phyloP scores from a whole-genome alignment of 441 rosid species.

The Eutrema salsugineum region DNA sequence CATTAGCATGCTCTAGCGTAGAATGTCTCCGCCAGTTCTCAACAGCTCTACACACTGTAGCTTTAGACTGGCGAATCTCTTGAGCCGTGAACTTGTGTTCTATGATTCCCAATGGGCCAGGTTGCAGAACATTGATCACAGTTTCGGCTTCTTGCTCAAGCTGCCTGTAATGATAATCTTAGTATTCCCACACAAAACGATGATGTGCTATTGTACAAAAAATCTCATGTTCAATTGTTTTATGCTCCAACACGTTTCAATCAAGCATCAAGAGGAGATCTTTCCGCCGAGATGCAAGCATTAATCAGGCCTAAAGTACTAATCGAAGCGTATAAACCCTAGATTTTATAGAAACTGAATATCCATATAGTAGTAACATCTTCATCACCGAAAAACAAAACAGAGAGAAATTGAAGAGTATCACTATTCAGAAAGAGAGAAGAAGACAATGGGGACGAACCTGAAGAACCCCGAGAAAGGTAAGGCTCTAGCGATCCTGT shows the following conservation, averaged over 20 bases:
- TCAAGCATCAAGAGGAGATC: not conserved
- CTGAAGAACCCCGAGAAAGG: constrained; percentile 55
- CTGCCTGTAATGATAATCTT: constrained; percentile 40
- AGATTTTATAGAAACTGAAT: not conserved
- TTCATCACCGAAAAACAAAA: not conserved
- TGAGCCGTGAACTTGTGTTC: constrained; percentile 80
- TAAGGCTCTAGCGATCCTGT: constrained; percentile 37
- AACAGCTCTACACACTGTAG: constrained; percentile 56
- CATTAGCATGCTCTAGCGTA: constrained; percentile 41
- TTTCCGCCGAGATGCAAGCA: not conserved
- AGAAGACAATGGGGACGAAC: constrained; percentile 20
- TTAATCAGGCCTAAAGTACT: not conserved
- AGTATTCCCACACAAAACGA: not conserved
- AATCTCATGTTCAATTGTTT: not conserved
- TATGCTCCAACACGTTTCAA: not conserved
- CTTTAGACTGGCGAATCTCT: constrained; percentile 62
- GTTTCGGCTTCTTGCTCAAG: constrained; percentile 82
- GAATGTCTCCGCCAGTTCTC: constrained; percentile 65
- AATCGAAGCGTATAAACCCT: not conserved
- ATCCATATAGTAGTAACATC: not conserved
- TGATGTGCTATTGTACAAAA: not conserved
- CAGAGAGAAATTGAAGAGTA: not conserved
- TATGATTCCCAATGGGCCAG: constrained; percentile 81
- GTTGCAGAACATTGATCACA: constrained; percentile 77
- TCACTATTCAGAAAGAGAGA: not conserved